Conservation (phyloP, 1,284 basidiomycete genomes). For the Tylopilus sp. region DNA sequence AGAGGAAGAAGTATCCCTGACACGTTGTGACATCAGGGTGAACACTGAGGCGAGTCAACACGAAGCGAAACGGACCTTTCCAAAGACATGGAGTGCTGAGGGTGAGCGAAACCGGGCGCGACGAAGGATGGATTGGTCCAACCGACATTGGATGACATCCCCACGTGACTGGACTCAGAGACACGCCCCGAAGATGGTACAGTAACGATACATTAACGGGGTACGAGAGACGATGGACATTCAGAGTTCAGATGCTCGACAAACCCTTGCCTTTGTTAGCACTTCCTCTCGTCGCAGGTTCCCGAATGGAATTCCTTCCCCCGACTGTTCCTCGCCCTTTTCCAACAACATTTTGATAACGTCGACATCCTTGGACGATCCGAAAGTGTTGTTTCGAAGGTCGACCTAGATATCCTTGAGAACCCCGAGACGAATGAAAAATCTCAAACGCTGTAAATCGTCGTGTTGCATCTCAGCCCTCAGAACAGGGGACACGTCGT, state of each 20-base stretch:
- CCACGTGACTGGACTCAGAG: not conserved
- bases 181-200: no score
- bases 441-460: conserved; percentile 44
- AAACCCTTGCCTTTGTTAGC: conserved; percentile 38
- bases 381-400: conserved; percentile 75
- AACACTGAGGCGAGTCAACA: conserved; percentile 3
- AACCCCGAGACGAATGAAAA: conserved; percentile 61
- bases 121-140: conserved; percentile 20
- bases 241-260: conserved; percentile 26
- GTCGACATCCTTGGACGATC: conserved; percentile 60
- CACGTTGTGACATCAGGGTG: conserved; percentile 14
- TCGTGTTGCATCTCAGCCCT: not conserved
- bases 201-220: conserved; percentile 26
- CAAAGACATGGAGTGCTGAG: conserved; percentile 3
- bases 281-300: conserved; percentile 40
- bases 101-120: not conserved
- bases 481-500: not conserved
- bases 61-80: conserved; percentile 19
- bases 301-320: conserved; percentile 41
- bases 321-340: conserved; percentile 55
- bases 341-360: conserved; percentile 57
- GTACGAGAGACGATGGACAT: not conserved
- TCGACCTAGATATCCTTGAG: conserved; percentile 65
- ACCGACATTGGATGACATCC: conserved; percentile 21
- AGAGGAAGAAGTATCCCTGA: conserved; percentile 26